Evolutionary conservation across 352 stramenopile species (phyloP).

Genomic region (Blastocystis sp.): DNA sequence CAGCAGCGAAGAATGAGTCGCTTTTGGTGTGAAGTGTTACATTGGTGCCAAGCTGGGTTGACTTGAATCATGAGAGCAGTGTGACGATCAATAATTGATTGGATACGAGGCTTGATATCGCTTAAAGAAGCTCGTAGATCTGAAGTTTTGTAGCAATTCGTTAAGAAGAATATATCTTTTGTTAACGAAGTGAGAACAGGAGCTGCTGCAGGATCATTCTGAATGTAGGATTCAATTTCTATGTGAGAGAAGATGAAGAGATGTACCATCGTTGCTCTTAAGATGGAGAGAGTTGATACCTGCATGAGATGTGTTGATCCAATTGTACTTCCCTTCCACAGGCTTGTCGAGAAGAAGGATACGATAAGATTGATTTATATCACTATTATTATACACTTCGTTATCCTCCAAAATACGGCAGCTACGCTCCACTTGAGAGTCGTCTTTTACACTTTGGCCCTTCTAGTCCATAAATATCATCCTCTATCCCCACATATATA

Average conservation of each 20-base stretch:
- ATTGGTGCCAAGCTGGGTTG: not conserved
- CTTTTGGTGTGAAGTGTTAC: not conserved
- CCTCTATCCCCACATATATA: not conserved
- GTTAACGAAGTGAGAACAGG: not conserved
- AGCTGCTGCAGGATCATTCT: not conserved
- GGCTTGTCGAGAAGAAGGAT: conserved; percentile 25
- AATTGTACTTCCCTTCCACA: not conserved
- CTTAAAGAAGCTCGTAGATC: not conserved
- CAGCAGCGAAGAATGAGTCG: not conserved
- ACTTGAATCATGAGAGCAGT: not conserved
- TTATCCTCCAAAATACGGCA: conserved; percentile 45
- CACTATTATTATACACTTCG: conserved; percentile 24
- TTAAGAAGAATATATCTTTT: not conserved
- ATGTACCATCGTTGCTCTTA: not conserved
- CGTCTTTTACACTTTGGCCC: not conserved
- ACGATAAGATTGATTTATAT: not conserved
- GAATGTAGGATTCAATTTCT: not conserved
- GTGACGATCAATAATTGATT: not conserved
- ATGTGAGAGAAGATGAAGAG: not conserved
- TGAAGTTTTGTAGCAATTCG: not conserved
- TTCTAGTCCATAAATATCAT: not conserved
- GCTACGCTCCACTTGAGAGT: not conserved
- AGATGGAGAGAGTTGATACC: not conserved
- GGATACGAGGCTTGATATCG: not conserved
- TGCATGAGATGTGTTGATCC: not conserved